Evolutionary conservation across 2,329 filamentous ascomycete genomes (phyloP).

Genomic region (Daldinia eschscholtzii): DNA sequence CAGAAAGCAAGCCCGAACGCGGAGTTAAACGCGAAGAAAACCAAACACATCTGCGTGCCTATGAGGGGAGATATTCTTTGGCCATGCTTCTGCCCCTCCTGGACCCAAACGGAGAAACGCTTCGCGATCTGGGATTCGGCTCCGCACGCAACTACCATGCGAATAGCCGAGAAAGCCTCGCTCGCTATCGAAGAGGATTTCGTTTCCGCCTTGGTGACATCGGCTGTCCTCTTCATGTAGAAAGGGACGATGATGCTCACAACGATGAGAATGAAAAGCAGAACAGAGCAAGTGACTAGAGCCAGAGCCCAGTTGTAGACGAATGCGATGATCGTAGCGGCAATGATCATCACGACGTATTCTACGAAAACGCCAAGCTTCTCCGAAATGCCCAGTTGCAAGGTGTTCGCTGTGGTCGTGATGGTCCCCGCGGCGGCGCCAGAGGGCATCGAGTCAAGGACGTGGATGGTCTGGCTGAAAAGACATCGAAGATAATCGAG

Average conservation of each 20-base stretch:
- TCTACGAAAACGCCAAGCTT: conserved; percentile 72
- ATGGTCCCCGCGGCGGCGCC: conserved; percentile 73
- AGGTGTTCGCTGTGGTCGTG: conserved; percentile 71
- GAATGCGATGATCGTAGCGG: conserved; percentile 68
- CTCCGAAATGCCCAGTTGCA: conserved; percentile 75
- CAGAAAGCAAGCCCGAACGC: conserved; percentile 72
- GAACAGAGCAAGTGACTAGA: conserved; percentile 67
- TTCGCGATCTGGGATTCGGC: conserved; percentile 67
- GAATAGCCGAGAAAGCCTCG: conserved; percentile 70
- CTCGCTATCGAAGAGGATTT: conserved; percentile 71
- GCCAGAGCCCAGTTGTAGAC: conserved; percentile 70
- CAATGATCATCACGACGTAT: conserved; percentile 64
- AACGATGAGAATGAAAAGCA: conserved; percentile 67
- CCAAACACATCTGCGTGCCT: conserved; percentile 64
- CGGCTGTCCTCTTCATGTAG: conserved; percentile 65
- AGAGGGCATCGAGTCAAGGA: conserved; percentile 74
- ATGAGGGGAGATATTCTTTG: conserved; percentile 64
- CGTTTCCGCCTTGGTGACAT: conserved; percentile 64
- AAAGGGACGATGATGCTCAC: conserved; percentile 65
- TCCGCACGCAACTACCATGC: conserved; percentile 73
- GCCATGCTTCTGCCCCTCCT: conserved; percentile 60
- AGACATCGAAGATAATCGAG: conserved; percentile 74
- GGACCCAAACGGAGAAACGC: conserved; percentile 68
- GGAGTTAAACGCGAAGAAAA: conserved; percentile 67
- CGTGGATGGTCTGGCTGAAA: conserved; percentile 74